Evolutionary conservation across 2,329 filamentous ascomycete species (phyloP).

Genomic region (Fusarium sterilihyphosum): DNA sequence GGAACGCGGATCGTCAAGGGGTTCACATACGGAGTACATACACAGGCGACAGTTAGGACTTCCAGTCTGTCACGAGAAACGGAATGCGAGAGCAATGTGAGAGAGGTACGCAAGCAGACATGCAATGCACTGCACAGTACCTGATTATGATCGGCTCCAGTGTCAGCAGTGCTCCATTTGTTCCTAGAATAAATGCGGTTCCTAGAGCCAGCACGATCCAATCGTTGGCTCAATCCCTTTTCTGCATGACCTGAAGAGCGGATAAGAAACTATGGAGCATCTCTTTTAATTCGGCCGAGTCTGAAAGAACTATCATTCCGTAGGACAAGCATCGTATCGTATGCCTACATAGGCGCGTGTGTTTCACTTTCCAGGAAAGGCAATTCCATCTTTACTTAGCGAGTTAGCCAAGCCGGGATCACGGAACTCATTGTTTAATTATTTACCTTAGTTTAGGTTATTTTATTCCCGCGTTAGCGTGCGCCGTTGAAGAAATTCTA

Average conservation of each 20-base stretch:
- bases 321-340: not conserved
- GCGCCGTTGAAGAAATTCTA: not conserved
- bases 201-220: slow-evolving; percentile 10
- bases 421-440: slow-evolving; percentile 19
- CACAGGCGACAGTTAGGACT: not conserved
- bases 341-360: not conserved
- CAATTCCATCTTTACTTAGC: slow-evolving; percentile 11
- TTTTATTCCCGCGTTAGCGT: slow-evolving; percentile 18
- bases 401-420: slow-evolving; percentile 35
- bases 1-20: slow-evolving; percentile 11
- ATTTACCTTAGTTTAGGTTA: not conserved
- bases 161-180: not conserved
- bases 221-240: slow-evolving; percentile 24
- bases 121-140: slow-evolving; percentile 6
- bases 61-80: not conserved
- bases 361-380: slow-evolving; percentile 6
- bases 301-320: not conserved
- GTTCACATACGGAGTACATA: not conserved
- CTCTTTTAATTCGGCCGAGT: slow-evolving; percentile 23
- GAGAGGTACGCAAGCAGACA: not conserved
- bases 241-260: slow-evolving; percentile 27
- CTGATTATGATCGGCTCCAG: slow-evolving; percentile 26
- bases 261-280: slow-evolving; percentile 16
- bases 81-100: not conserved
- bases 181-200: slow-evolving; percentile 13